Evolutionary conservation across 257 asterid genomes (phyloP).

Genomic region (Galeopsis tetrahit): DNA sequence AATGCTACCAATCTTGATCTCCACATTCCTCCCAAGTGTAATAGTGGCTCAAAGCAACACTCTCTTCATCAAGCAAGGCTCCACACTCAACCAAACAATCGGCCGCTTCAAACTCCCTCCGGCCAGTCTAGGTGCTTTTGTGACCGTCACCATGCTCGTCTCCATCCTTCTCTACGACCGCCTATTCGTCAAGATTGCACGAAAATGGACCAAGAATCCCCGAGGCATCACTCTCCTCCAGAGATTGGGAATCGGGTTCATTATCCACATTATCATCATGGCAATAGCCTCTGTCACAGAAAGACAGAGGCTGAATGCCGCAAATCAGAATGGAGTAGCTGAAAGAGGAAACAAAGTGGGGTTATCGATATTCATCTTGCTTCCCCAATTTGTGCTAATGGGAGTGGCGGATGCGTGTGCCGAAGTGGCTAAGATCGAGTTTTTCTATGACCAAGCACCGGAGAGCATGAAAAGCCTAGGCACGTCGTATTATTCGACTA

Average conservation of each 20-base stretch:
- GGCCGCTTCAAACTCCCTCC: slow-evolving; percentile 47
- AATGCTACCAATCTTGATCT: slow-evolving; percentile 42
- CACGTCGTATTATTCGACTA: slow-evolving; percentile 38
- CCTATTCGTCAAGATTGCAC: slow-evolving; percentile 35
- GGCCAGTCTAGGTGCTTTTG: slow-evolving; percentile 47
- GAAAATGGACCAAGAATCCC: slow-evolving; percentile 49
- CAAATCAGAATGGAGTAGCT: background rate
- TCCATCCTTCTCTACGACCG: slow-evolving; percentile 46
- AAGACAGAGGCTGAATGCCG: slow-evolving; percentile 39
- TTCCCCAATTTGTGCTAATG: slow-evolving; percentile 51
- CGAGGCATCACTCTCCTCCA: slow-evolving; percentile 57
- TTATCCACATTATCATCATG: slow-evolving; percentile 47
- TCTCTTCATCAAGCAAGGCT: slow-evolving; percentile 48
- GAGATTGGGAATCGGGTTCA: slow-evolving; percentile 46
- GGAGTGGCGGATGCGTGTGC: slow-evolving; percentile 53
- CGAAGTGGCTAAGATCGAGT: slow-evolving; percentile 50
- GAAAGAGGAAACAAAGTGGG: background rate
- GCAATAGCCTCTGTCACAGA: slow-evolving; percentile 43
- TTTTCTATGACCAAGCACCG: slow-evolving; percentile 41
- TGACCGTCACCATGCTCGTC: slow-evolving; percentile 43
- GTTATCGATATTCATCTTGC: slow-evolving; percentile 17
- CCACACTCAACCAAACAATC: slow-evolving; percentile 40
- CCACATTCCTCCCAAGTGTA: slow-evolving; percentile 46
- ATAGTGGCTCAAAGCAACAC: slow-evolving; percentile 50
- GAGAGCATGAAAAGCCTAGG: slow-evolving; percentile 49